These are phyloP conservation scores for Helotiales sp. DNA, from an alignment of 2,329 filamentous ascomycete species.

Conservation along the genomic window DNA sequence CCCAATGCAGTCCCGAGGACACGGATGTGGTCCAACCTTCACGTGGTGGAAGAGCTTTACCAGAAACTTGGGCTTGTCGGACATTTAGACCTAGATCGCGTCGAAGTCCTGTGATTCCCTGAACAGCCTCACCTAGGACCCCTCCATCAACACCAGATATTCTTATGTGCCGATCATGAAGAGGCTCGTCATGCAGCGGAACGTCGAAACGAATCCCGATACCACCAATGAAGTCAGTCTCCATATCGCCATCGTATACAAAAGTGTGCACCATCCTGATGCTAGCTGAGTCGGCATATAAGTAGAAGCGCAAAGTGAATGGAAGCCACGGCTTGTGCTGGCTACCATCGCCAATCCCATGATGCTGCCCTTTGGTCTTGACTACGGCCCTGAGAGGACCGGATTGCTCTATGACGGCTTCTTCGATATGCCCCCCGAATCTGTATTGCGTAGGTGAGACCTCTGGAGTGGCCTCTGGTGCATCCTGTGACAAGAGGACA, in stretches of 20 bases:
- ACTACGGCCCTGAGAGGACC: conserved; percentile 48
- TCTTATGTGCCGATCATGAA: conserved; percentile 59
- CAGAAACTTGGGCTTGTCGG: conserved; percentile 50
- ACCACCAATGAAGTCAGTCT: conserved; percentile 52
- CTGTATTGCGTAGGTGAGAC: conserved; percentile 42
- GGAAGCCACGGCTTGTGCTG: conserved; percentile 51
- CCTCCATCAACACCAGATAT: conserved; percentile 56
- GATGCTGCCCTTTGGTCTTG: conserved; percentile 32
- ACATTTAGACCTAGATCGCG: conserved; percentile 52
- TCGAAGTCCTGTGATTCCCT: conserved; percentile 59
- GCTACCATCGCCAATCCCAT: conserved; percentile 30
- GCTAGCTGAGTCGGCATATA: conserved; percentile 56
- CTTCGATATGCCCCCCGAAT: conserved; percentile 52
- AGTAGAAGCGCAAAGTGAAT: conserved; percentile 57
- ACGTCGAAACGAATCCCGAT: conserved; percentile 57
- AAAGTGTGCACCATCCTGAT: conserved; percentile 56
- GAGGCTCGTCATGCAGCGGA: conserved; percentile 50
- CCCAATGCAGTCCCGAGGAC: conserved; percentile 50
- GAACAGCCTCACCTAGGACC: conserved; percentile 56
- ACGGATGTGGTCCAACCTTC: conserved; percentile 49
- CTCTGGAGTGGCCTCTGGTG: conserved; percentile 39
- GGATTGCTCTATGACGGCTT: conserved; percentile 47
- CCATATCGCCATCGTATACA: conserved; percentile 52
- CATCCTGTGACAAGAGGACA: conserved; percentile 52
- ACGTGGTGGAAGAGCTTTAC: conserved; percentile 43